phyloP scores from a whole-genome alignment of 345 rosid genomes.

The Aegle marmelos region DNA sequence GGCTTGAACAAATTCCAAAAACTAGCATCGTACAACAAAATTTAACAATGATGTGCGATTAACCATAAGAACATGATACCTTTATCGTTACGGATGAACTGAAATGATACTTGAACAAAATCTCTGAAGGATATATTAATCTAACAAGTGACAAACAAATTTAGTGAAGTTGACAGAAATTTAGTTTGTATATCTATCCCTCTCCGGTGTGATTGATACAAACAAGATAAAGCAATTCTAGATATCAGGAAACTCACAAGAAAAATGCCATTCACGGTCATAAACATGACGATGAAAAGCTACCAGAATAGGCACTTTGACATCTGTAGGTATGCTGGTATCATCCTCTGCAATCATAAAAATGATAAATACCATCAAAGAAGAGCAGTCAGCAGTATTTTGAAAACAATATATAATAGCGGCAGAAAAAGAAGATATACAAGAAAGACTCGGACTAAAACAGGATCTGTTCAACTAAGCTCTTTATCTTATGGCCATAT shows the following conservation, averaged over 20 bases:
- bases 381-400: not conserved
- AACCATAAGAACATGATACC: not conserved
- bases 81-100: not conserved
- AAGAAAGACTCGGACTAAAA: not conserved
- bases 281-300: slow-evolving; percentile 83
- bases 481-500: not conserved
- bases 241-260: slow-evolving; percentile 58
- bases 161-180: not conserved
- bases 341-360: slow-evolving; percentile 77
- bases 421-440: not conserved
- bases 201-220: not conserved
- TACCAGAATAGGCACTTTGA: slow-evolving; percentile 81
- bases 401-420: not conserved
- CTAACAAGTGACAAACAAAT: not conserved
- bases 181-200: not conserved
- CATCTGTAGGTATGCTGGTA: slow-evolving; percentile 78
- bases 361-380: slow-evolving; percentile 3
- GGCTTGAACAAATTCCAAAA: not conserved
- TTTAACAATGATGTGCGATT: not conserved
- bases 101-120: not conserved
- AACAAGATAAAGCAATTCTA: slow-evolving; percentile 3
- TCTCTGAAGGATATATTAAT: not conserved
- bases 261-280: slow-evolving; percentile 77
- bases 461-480: not conserved
- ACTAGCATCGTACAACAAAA: not conserved